Base-by-base conservation (phyloP, 1,139 yeast genomes). In the Magnusiomyces ingens region DNA sequence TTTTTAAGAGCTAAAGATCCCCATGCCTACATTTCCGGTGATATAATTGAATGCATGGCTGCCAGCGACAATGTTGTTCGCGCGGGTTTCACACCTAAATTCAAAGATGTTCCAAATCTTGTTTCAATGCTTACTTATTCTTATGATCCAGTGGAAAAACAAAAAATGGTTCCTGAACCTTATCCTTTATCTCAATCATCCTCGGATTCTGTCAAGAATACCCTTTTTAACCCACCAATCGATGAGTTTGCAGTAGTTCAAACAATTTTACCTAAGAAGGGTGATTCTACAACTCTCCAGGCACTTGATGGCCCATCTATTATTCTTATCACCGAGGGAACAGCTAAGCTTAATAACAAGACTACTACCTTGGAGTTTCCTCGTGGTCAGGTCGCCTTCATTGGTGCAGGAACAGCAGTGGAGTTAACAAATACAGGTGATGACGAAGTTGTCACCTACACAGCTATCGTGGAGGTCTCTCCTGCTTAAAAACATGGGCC, bases 1-100 rank as follows among this genome's bases (percentile, higher is more conserved):
- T 93, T 91, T 68, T 77, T 93, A 68, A 89, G 88, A 68, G 99
- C 99, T 50, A 89, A 90, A 73, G 98, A 90, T 69, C 98, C 98
- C 26, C 99, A 93, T 70, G 99, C 99, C 38, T 93, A 94, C 73
- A 93, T 93, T 60, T 79, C 85, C 53, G 99, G 99, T 60, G 98
- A 93, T 69, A 93, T 93, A 62, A 91, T 93, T 65, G 99, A 93
- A 73, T 94, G 99, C 75, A 93, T 93, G 99, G 99, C 99, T 50
- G 97, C 98, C 12, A 85, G 95, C 43, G 99, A 93, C 70, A 93
- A 93, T 66, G 99, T 93, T 56, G 97, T 93, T 48, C 82, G 99
- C 71, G 96, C 98, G 6, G 99, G 99, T 10, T 93, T 93, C 75
- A 93, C 99, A 13, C 99, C 99, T 56, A 93, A 94, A 72, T 93